These are phyloP conservation scores for Lepidium campestre DNA, from an alignment of 441 rosid genomes.

Conservation along the genomic window DNA sequence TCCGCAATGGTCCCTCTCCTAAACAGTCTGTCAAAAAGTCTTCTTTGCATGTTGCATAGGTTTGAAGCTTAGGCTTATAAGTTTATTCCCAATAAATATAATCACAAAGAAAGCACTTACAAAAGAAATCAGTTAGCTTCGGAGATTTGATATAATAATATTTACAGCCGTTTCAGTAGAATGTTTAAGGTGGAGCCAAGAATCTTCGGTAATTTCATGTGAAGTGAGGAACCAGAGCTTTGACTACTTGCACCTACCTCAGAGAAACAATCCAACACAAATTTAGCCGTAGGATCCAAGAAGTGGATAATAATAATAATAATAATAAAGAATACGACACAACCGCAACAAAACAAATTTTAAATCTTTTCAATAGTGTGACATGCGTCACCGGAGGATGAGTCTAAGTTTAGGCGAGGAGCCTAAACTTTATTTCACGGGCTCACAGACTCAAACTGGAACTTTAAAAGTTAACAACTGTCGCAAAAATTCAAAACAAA, in stretches of 20 bases:
- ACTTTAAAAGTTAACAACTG: background rate
- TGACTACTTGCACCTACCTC: conserved; percentile 16
- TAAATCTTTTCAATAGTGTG: conserved; percentile 2
- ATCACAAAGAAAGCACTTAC: background rate
- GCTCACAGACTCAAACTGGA: conserved; percentile 1
- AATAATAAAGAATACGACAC: background rate
- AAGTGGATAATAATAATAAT: background rate
- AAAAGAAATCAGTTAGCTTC: background rate
- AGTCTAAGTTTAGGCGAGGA: background rate
- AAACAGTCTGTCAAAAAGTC: conserved; percentile 52
- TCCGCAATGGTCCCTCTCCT: conserved; percentile 39
- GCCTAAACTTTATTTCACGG: background rate
- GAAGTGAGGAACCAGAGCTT: conserved; percentile 25
- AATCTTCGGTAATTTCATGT: conserved; percentile 35
- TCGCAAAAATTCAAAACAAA: background rate
- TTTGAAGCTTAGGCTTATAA: conserved; percentile 1
- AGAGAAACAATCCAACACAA: background rate
- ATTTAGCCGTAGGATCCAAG: conserved; percentile 18
- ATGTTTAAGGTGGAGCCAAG: conserved; percentile 35
- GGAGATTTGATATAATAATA: conserved; percentile 9
- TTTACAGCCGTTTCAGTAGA: conserved; percentile 31
- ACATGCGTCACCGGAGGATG: conserved; percentile 6
- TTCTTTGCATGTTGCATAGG: conserved; percentile 24
- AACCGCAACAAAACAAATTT: background rate
- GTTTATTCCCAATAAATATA: background rate